These are phyloP conservation scores for Xylaria nigripes DNA, from an alignment of 495 filamentous ascomycete species.

Conservation along the genomic window DNA sequence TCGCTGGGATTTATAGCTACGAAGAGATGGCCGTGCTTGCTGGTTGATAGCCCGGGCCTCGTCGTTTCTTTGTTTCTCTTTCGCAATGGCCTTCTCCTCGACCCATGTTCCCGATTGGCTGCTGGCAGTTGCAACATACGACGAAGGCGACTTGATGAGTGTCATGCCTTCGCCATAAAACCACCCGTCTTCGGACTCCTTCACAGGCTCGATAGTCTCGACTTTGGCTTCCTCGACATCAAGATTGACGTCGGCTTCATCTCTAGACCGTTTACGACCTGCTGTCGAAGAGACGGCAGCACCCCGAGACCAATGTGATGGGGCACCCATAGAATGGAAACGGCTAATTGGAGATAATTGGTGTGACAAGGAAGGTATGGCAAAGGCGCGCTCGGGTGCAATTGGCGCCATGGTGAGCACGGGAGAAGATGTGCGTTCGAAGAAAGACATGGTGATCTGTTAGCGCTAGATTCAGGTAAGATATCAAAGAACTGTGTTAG, in stretches of 20 bases:
- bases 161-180: conserved; percentile 68
- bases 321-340: conserved; percentile 16
- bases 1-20: conserved; percentile 54
- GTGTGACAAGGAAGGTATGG: conserved; percentile 32
- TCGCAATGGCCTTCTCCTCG: conserved; percentile 51
- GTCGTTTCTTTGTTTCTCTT: conserved; percentile 38
- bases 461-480: conserved; percentile 27
- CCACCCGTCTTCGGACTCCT: conserved; percentile 49
- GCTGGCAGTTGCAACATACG: conserved; percentile 54
- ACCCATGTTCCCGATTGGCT: conserved; percentile 75
- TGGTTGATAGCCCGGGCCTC: conserved; percentile 31
- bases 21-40: conserved; percentile 44
- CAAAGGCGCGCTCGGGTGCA: conserved; percentile 39
- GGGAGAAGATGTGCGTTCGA: conserved; percentile 43
- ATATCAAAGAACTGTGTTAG: conserved; percentile 23
- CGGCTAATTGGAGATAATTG: conserved; percentile 37
- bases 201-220: conserved; percentile 28
- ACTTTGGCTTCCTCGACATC: conserved; percentile 36
- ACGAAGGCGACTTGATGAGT: conserved; percentile 57
- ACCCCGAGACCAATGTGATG: conserved; percentile 14
- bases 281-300: conserved; percentile 22
- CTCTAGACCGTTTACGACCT: conserved; percentile 57
- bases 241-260: conserved; percentile 52
- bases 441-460: conserved; percentile 40
- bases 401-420: conserved; percentile 44